Evolutionary conservation across 352 stramenopile species (phyloP), one percentile per base, ranked within the genome.

Genomic region (Phytopythium ostracodes): DNA sequence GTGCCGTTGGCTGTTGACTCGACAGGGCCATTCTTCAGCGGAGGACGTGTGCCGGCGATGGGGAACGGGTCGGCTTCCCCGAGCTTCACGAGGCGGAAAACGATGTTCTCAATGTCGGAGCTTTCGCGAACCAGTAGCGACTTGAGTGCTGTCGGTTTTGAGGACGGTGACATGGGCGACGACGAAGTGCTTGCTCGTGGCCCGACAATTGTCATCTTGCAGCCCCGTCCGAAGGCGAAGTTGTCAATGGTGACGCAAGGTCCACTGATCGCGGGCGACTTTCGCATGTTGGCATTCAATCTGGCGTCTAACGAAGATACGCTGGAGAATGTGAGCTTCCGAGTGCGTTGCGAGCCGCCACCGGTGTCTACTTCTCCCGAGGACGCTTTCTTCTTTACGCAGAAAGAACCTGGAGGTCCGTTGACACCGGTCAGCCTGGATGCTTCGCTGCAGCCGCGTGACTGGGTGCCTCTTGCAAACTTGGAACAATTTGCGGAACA

Each of bases 11-110:
- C 80, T 27, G 64, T 65, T 22, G 73, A 76, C 63, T 73, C 71
- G n/a, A 57, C 70, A 20, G 63, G 73, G 42, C 75, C 75, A 25
- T 83, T 83, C 67, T 60, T 89, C 25, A 50, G 77, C 3, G 73
- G 86, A 59, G 84, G 83, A 1, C 79, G 83, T 24, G 77, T 94
- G 1, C 87, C 87, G 17, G 76, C 84, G n/a, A 96, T 96, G 87
- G 84, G 87, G 27, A 87, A 88, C 65, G 87, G 87, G 2, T 84
- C 83, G 14, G 87, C 83, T 22, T 96, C 87, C 15, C 87, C 87
- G 0, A 94, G 84, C 52, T 96, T 96, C 65, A 84, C 83, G 36
- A 79, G 84, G 17, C 73, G 79, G 52, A 89, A 91, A 52, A 83
- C 86, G 2, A 92, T 90, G 75, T 92, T 92, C 50, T 93, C 81